Evolutionary conservation across 176 grass and related monocot genomes (phyloP), one percentile per base, ranked within the genome.

Genomic region (Zoysia pacifica): DNA sequence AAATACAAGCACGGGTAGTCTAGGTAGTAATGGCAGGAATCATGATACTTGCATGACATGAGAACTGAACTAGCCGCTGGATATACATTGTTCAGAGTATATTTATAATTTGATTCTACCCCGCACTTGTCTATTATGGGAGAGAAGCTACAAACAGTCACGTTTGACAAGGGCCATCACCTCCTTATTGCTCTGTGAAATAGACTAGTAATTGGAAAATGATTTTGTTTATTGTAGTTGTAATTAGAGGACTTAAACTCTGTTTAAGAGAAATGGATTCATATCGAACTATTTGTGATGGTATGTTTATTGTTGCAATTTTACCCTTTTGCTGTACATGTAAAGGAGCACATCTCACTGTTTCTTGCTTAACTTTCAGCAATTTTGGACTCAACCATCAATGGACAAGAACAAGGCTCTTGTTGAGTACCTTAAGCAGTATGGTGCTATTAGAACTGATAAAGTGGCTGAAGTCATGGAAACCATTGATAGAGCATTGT

Each of bases 401-500:
- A 73, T 78, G 41, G 90, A 90, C 16, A 88, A 88, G 74, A 96
- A 92, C 75, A 96, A 81, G 13, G 93, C 82, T 62, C 53, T 96
- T 9, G 87, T 93, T 38, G 90, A 92, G 35, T 78, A 96, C 73
- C 81, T 96, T 58, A 78, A 90, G 65, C 86, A 86, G 45, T 79
- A 88, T 80, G 82, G 72, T 49, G 76, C 37, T 44, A 38, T 96
- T 69, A 86, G 44, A 58, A 88, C 87, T 3, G 73, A 86, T 10
- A 81, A 86, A 84, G 93, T 93, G 68, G 87, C 71, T 10, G 76
- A 90, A 90, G 76, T 92, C 58, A 96, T 96, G 93, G 79, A 90
- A 79, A 90, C 71, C 2, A 88, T 92, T 11, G 90, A 92, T 50
- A 88, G 93, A 89, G 93, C 80, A 1, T 60, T 90, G 37, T 96